Conservation (phyloP, 306 rosid species). For the Lagenaria siceraria region DNA sequence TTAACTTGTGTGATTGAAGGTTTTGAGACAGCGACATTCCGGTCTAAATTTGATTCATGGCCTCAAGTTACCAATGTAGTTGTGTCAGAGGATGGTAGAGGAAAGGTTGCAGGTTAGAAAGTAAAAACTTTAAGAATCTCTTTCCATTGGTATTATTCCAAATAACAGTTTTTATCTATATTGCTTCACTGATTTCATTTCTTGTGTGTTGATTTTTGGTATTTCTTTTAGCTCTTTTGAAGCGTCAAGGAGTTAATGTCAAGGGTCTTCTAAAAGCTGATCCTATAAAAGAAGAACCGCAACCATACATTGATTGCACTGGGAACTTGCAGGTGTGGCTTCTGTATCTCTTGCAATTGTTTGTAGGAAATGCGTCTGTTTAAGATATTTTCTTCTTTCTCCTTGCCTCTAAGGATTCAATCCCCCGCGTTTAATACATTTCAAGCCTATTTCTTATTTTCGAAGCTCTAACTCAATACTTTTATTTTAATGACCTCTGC, state of each 20-base stretch:
- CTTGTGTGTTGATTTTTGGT: slow-evolving; percentile 7
- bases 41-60: slow-evolving; percentile 83
- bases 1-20: slow-evolving; percentile 88
- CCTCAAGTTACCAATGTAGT: slow-evolving; percentile 49
- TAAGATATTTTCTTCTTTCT: slow-evolving; percentile 1
- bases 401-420: too few relatives aligned
- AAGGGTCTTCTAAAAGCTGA: slow-evolving; percentile 90
- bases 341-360: background rate
- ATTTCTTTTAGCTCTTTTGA: slow-evolving; percentile 62
- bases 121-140: slow-evolving; percentile 8
- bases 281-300: slow-evolving; percentile 88
- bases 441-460: too few relatives aligned
- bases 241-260: slow-evolving; percentile 96
- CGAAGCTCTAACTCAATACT: too few relatives aligned
- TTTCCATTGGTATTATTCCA: slow-evolving; percentile 7
- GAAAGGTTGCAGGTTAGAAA: slow-evolving; percentile 96
- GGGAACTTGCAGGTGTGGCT: slow-evolving; percentile 74
- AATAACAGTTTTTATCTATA: background rate
- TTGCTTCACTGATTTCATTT: background rate
- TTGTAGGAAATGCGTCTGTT: background rate
- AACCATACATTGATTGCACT: slow-evolving; percentile 89
- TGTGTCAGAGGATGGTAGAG: slow-evolving; percentile 87
- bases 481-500: background rate
- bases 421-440: too few relatives aligned
- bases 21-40: slow-evolving; percentile 86